Evolutionary conservation across 176 grass and related monocot species (phyloP), one percentile per base, ranked within the genome.

Genomic region (Aegilops sharonensis): DNA sequence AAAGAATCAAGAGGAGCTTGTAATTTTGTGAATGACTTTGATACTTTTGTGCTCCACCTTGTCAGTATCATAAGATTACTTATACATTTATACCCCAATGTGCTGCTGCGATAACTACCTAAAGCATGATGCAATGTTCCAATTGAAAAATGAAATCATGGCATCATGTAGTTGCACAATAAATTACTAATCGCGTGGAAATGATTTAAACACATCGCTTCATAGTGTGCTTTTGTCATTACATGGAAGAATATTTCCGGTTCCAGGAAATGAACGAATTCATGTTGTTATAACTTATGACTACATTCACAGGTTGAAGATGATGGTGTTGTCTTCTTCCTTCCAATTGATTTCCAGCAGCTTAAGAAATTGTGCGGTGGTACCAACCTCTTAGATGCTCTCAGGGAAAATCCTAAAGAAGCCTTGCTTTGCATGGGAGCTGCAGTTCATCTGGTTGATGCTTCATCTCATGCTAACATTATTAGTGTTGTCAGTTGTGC

Each of bases 361-460:
- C 88, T 95, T 34, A 81, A 68, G n/a, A 87, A 88, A 25, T 72
- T 84, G 50, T 89, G 86, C 3, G 9, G 5, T 56, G 72, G 86
- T 84, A 68, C 85, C 39, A 72, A 98, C 56, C 29, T 90, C 42
- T 83, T 79, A 70, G 37, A 39, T 60, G 36, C 65, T 84, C 90
- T 98, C 76, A 43, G 86, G 64, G 52, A 89, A 83, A 78, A 79
- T 34, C 91, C 96, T 37, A 94, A 92, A 90, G 88, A 95, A 85
- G 84, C 84, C 56, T 87, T 98, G 52, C 81, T 92, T 70, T 98
- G 91, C 87, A 80, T 98, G 86, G 93, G 91, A 89, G 88, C 77
- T 89, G 96, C 96, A 78, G 89, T 85, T 71, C 91, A 98, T 87
- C 56, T 95, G 91, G 96, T 98, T 71, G 40, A 64, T 82, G 52